Evolutionary conservation across 306 rosid species (phyloP).

Genomic region (Lathyrus sativus): DNA sequence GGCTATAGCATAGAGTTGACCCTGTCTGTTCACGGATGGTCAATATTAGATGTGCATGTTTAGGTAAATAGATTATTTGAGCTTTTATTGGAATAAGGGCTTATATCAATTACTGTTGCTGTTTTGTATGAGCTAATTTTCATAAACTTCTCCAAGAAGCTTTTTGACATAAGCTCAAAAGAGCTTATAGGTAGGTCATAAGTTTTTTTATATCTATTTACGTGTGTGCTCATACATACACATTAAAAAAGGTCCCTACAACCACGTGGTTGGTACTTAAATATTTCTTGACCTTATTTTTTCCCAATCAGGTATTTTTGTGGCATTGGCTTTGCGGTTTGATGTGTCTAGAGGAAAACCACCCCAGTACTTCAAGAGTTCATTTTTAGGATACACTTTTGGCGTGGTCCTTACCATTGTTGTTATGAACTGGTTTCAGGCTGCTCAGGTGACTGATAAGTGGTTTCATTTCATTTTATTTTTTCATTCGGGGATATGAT

Average conservation of each 20-base stretch:
- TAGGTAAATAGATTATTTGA: background rate
- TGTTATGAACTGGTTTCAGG: constrained; percentile 99
- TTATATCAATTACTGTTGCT: background rate
- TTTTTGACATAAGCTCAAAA: background rate
- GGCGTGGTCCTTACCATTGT: constrained; percentile 90
- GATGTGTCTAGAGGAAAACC: constrained; percentile 87
- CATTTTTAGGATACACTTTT: constrained; percentile 77
- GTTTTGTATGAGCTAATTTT: background rate
- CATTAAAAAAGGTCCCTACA: background rate
- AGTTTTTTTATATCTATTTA: background rate
- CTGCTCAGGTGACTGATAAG: constrained; percentile 83
- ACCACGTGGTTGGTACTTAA: constrained; percentile 15
- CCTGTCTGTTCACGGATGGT: background rate
- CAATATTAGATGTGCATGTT: background rate
- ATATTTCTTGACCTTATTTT: constrained; percentile 12
- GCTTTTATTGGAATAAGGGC: background rate
- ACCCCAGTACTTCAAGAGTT: constrained; percentile 89
- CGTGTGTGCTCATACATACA: background rate
- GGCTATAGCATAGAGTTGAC: background rate
- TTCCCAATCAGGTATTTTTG: constrained; percentile 77
- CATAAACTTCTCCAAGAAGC: background rate
- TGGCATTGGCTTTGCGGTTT: constrained; percentile 94
- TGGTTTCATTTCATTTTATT: constrained; percentile 25
- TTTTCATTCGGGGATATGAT: constrained; percentile 7
- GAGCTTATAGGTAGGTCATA: constrained; percentile 12